Evolutionary conservation across 2,329 filamentous ascomycete species (phyloP).

Genomic region (Cercospora sp.): DNA sequence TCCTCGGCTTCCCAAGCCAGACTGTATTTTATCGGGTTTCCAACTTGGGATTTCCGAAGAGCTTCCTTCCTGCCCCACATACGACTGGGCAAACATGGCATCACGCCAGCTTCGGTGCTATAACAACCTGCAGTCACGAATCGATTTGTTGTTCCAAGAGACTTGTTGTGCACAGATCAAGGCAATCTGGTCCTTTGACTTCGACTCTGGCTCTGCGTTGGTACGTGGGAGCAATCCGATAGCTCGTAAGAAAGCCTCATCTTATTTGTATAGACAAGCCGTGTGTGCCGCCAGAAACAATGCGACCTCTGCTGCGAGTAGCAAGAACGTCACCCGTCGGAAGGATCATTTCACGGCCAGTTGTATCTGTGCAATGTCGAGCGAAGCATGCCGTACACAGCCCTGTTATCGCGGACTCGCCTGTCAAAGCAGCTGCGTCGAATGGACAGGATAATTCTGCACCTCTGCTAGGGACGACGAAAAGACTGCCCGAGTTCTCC

Average conservation of each 20-base stretch:
- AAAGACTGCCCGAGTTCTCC: conserved; percentile 69
- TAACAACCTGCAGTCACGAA: not conserved
- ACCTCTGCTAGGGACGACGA: conserved; percentile 41
- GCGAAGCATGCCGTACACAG: conserved; percentile 35
- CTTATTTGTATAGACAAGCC: not conserved
- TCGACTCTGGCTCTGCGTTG: not conserved
- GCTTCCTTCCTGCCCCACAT: not conserved
- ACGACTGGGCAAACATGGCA: not conserved
- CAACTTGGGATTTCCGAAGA: not conserved
- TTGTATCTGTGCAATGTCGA: conserved; percentile 25
- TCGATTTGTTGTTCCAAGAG: not conserved
- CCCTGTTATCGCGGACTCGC: conserved; percentile 37
- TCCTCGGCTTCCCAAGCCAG: conserved; percentile 3
- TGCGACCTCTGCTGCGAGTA: not conserved
- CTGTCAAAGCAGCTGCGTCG: conserved; percentile 37
- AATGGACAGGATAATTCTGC: conserved; percentile 36
- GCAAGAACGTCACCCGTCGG: conserved; percentile 23
- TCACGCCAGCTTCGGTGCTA: not conserved
- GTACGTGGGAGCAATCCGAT: not conserved
- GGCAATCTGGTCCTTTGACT: not conserved
- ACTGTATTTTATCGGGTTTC: conserved; percentile 1
- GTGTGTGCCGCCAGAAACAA: not conserved
- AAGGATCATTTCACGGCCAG: conserved; percentile 13
- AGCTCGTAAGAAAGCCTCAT: not conserved
- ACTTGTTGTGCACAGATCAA: not conserved